Conservation (phyloP, 257 asterid species). For the Nicotiana benthamiana region DNA sequence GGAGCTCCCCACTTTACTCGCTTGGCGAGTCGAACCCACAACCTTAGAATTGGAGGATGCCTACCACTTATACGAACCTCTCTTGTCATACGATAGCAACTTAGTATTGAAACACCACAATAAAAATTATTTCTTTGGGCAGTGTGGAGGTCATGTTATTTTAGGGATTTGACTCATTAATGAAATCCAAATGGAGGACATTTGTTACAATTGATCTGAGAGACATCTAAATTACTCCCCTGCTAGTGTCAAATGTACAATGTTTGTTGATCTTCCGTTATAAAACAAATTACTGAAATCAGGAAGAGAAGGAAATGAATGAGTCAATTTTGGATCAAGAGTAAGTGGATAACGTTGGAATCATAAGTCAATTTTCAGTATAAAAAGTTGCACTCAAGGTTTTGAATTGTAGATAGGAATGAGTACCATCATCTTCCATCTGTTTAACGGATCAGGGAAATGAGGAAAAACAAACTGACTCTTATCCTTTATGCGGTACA, state of each 20-base stretch:
- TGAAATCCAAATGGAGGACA: neutral
- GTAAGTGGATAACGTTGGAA: neutral
- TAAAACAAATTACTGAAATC: neutral
- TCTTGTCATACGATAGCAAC: too few species aligned
- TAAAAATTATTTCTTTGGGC: neutral
- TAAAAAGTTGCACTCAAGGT: neutral
- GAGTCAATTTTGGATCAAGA: too few species aligned
- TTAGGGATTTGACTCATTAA: neutral
- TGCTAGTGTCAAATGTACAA: neutral
- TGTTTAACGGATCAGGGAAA: neutral
- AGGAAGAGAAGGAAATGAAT: neutral
- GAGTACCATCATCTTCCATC: neutral
- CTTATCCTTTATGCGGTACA: conserved; percentile 21
- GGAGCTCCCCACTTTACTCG: too few species aligned
- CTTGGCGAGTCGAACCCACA: too few species aligned
- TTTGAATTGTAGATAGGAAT: neutral
- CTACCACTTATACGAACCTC: too few species aligned
- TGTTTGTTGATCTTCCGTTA: neutral
- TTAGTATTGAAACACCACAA: neutral
- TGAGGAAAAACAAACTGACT: neutral
- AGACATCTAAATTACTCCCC: neutral
- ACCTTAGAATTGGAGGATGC: too few species aligned
- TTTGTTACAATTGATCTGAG: neutral
- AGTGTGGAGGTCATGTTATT: neutral
- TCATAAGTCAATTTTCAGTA: neutral